Percentiles rank a stretch among this genome's conserved stretches.
Evolutionary conservation across 192 early-diverging fungal species (phyloP).

Genomic region (Coemansia pectinata): DNA sequence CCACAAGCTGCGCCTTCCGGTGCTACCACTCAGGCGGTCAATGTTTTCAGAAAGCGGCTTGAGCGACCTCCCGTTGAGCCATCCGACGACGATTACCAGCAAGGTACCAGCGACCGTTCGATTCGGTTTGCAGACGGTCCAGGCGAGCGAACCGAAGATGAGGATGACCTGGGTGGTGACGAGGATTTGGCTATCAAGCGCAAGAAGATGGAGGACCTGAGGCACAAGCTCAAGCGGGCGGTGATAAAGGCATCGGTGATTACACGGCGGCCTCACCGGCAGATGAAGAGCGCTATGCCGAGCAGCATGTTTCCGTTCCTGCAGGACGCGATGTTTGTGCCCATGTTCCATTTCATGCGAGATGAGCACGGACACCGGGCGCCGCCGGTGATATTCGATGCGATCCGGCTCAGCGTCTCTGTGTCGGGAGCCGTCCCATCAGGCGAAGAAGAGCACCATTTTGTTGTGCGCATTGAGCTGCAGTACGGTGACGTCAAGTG

Average conservation of each 20-base stretch:
- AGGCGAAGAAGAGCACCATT: conserved; percentile 43
- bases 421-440: conserved; percentile 8
- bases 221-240: conserved; percentile 44
- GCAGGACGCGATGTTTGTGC: conserved; percentile 56
- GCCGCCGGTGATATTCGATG: conserved; percentile 57
- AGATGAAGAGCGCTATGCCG: conserved; percentile 38
- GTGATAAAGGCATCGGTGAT: conserved; percentile 52
- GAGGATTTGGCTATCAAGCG: conserved; percentile 18
- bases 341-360: conserved; percentile 56
- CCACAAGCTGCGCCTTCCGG: background rate
- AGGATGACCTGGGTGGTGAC: conserved; percentile 19
- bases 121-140: background rate
- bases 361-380: conserved; percentile 53
- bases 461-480: conserved; percentile 68
- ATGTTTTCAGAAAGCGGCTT: background rate
- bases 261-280: conserved; percentile 36
- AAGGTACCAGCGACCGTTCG: background rate
- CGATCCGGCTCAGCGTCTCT: conserved; percentile 43
- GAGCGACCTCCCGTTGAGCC: background rate
- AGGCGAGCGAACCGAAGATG: background rate
- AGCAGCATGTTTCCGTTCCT: conserved; percentile 54
- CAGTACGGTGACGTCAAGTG: conserved; percentile 80
- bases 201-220: conserved; percentile 38
- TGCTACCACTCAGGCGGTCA: background rate
- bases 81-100: background rate